These are phyloP conservation scores for Capniomyces stellatus DNA, from an alignment of 371 early-diverging fungal genomes.

Conservation along the genomic window DNA sequence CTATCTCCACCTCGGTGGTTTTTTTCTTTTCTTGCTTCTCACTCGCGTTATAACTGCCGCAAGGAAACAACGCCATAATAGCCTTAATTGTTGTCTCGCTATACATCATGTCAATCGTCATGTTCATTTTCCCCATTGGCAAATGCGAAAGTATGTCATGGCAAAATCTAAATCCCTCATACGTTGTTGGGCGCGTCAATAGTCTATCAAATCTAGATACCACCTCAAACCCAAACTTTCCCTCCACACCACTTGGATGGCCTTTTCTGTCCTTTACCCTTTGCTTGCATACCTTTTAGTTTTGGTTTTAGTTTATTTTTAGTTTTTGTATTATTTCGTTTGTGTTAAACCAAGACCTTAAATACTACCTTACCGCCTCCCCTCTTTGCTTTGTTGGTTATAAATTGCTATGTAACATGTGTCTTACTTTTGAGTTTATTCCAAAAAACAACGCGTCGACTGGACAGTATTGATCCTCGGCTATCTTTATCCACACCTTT, in stretches of 20 bases:
- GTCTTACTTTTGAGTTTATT: slow-evolving; percentile 22
- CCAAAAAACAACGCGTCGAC: slow-evolving; percentile 54
- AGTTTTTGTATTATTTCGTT: neutral
- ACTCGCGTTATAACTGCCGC: neutral
- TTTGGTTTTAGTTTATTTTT: neutral
- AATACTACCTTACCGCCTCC: neutral
- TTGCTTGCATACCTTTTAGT: slow-evolving; percentile 25
- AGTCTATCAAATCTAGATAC: slow-evolving; percentile 36
- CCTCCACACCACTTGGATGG: slow-evolving; percentile 60
- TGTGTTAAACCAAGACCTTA: neutral
- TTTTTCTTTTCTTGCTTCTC: slow-evolving; percentile 3
- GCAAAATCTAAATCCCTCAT: slow-evolving; percentile 39
- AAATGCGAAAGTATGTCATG: slow-evolving; percentile 15
- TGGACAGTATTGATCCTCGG: slow-evolving; percentile 31
- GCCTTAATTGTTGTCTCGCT: slow-evolving; percentile 10
- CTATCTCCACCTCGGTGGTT: slow-evolving; percentile 6
- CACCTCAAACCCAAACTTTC: slow-evolving; percentile 36
- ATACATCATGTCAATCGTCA: slow-evolving; percentile 21
- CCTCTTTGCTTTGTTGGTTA: slow-evolving; percentile 8
- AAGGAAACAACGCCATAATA: slow-evolving; percentile 23
- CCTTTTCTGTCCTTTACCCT: slow-evolving; percentile 36
- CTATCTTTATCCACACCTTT: slow-evolving; percentile 47
- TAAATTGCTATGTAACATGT: too few species aligned
- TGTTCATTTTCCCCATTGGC: slow-evolving; percentile 14
- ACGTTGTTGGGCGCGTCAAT: slow-evolving; percentile 34